These are phyloP conservation scores for Salvia splendens DNA, from an alignment of 257 asterid genomes.

Conservation along the genomic window DNA sequence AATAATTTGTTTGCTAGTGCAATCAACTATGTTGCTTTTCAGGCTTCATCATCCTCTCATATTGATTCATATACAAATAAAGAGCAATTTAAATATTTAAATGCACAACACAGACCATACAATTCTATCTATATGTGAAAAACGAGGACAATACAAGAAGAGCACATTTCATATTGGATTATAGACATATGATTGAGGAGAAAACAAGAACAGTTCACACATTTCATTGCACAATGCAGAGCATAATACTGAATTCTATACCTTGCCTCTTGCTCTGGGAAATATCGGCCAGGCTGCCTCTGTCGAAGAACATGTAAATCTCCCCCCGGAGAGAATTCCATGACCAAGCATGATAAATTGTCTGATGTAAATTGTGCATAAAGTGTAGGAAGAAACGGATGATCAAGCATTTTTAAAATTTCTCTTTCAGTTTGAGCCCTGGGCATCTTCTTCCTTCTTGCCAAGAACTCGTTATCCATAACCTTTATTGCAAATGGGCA, in stretches of 20 bases:
- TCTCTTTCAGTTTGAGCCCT: conserved; percentile 82
- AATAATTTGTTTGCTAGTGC: background rate
- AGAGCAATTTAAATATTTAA: too few species aligned
- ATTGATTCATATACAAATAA: background rate
- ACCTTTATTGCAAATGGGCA: conserved; percentile 72
- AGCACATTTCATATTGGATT: background rate
- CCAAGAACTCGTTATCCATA: conserved; percentile 72
- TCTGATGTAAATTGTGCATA: conserved; percentile 73
- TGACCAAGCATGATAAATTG: conserved; percentile 63
- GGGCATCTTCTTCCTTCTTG: conserved; percentile 61
- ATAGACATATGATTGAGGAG: background rate
- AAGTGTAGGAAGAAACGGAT: conserved; percentile 76
- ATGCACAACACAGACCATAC: too few species aligned
- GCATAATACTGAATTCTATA: conserved; percentile 30
- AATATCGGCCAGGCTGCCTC: conserved; percentile 61
- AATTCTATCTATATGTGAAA: too few species aligned
- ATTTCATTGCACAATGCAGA: conserved; percentile 3
- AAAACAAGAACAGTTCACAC: conserved; percentile 3
- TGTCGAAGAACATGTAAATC: conserved; percentile 79
- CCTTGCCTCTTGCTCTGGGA: conserved; percentile 77
- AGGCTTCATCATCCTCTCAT: conserved; percentile 12
- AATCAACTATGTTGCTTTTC: conserved; percentile 2
- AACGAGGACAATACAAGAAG: conserved; percentile 2
- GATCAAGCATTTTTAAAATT: conserved; percentile 67
- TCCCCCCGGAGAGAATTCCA: conserved; percentile 89